phyloP scores from a whole-genome alignment of 352 stramenopile species.

The Plasmopara muralis region DNA sequence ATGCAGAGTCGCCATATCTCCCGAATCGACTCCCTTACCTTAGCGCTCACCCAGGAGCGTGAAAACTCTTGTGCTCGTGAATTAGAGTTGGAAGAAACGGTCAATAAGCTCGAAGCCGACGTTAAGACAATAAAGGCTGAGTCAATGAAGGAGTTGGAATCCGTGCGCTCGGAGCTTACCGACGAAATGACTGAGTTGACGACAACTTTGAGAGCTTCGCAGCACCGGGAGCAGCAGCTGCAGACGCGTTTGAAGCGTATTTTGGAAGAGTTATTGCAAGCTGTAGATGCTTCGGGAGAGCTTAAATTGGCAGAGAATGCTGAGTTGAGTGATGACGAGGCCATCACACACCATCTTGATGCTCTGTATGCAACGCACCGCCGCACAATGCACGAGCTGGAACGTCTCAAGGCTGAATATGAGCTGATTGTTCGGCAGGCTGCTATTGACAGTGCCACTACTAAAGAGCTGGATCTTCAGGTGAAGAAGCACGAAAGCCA shows the following conservation, averaged over 20 bases:
- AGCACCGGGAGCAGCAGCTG: constrained; percentile 39
- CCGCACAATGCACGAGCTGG: constrained; percentile 30
- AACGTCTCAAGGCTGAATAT: constrained; percentile 40
- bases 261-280: constrained; percentile 36
- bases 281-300: constrained; percentile 21
- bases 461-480: constrained; percentile 33
- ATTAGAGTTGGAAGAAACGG: constrained; percentile 30
- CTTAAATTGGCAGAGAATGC: constrained; percentile 19
- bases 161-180: constrained; percentile 15
- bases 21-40: constrained; percentile 35
- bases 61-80: constrained; percentile 36
- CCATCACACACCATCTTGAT: constrained; percentile 27
- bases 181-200: constrained; percentile 32
- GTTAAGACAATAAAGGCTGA: constrained; percentile 29
- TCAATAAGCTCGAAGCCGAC: constrained; percentile 31
- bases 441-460: constrained; percentile 24
- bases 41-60: constrained; percentile 42
- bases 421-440: constrained; percentile 36
- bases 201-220: constrained; percentile 28
- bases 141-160: constrained; percentile 25
- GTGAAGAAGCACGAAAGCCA: constrained; percentile 35
- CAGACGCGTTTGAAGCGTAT: constrained; percentile 38
- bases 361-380: constrained; percentile 33
- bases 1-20: constrained; percentile 32
- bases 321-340: constrained; percentile 25